Conservation (phyloP, 2,329 filamentous ascomycete genomes). For the Harringtonia lauricola region DNA sequence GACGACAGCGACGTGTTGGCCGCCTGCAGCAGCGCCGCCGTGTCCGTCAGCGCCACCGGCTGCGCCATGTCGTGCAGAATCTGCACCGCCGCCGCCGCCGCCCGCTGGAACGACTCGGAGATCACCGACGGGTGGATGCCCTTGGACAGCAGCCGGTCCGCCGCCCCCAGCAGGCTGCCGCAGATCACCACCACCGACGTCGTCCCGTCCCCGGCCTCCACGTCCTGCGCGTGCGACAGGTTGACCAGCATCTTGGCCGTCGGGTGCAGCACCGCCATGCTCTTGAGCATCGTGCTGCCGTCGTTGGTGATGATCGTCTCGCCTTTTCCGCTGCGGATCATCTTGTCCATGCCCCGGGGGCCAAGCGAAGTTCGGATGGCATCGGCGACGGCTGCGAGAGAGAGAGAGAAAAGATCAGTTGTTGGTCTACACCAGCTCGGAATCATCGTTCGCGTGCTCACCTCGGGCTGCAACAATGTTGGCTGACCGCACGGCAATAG, state of each 20-base stretch:
- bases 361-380: constrained; percentile 94
- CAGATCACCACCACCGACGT: constrained; percentile 98
- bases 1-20: constrained; percentile 95
- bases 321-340: constrained; percentile 95
- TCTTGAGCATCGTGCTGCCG: constrained; percentile 97
- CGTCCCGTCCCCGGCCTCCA: constrained; percentile 95
- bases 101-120: constrained; percentile 93
- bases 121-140: constrained; percentile 97
- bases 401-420: constrained; percentile 10
- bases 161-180: constrained; percentile 85
- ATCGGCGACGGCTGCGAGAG: constrained; percentile 72
- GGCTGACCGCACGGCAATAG: constrained; percentile 85
- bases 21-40: constrained; percentile 83
- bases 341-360: constrained; percentile 97
- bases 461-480: constrained; percentile 97
- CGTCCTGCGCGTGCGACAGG: constrained; percentile 91
- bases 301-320: constrained; percentile 99
- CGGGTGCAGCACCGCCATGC: constrained; percentile 99
- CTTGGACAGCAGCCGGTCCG: constrained; percentile 82
- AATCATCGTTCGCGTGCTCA: constrained; percentile 28
- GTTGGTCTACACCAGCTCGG: neutral
- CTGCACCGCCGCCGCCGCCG: constrained; percentile 77
- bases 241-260: constrained; percentile 99
- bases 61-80: constrained; percentile 93
- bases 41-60: constrained; percentile 81